Evolutionary conservation across 2,329 filamentous ascomycete genomes (phyloP).

Genomic region (Metarhizium album): DNA sequence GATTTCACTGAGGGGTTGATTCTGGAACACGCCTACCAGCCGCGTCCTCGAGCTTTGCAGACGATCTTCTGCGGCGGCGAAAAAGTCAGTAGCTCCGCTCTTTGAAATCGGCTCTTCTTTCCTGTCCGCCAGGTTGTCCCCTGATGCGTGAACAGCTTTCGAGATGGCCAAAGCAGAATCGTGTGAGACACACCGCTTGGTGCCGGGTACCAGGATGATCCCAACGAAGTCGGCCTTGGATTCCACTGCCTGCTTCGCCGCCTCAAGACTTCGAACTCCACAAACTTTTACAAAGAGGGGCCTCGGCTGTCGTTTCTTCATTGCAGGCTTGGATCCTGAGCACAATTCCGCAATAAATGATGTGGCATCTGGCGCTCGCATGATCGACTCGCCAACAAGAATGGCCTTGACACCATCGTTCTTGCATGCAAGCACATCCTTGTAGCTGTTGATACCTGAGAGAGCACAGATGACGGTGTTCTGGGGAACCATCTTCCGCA

Average conservation of each 20-base stretch:
- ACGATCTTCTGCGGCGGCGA: slow-evolving; percentile 40
- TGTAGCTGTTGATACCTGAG: slow-evolving; percentile 81
- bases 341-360: slow-evolving; percentile 79
- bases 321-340: slow-evolving; percentile 37
- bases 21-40: slow-evolving; percentile 87
- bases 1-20: slow-evolving; percentile 77
- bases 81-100: slow-evolving; percentile 54
- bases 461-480: slow-evolving; percentile 85
- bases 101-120: slow-evolving; percentile 17
- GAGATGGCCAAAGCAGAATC: slow-evolving; percentile 77
- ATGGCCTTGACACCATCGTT: slow-evolving; percentile 86
- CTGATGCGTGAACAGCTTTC: slow-evolving; percentile 62
- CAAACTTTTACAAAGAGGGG: slow-evolving; percentile 83
- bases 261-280: slow-evolving; percentile 75
- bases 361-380: slow-evolving; percentile 76
- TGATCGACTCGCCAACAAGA: slow-evolving; percentile 88
- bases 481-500: slow-evolving; percentile 77
- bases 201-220: slow-evolving; percentile 77
- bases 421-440: slow-evolving; percentile 81
- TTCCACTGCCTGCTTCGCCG: slow-evolving; percentile 68
- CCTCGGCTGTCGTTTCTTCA: slow-evolving; percentile 24
- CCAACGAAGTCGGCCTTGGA: slow-evolving; percentile 87
- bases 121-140: slow-evolving; percentile 26
- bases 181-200: slow-evolving; percentile 68
- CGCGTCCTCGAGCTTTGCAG: slow-evolving; percentile 52